A percentile compares a stretch with the other conserved stretches of the same genome.
Evolutionary conservation across 73 alveolate species (phyloP).

Genomic region (Tetrahymena malaccensis): DNA sequence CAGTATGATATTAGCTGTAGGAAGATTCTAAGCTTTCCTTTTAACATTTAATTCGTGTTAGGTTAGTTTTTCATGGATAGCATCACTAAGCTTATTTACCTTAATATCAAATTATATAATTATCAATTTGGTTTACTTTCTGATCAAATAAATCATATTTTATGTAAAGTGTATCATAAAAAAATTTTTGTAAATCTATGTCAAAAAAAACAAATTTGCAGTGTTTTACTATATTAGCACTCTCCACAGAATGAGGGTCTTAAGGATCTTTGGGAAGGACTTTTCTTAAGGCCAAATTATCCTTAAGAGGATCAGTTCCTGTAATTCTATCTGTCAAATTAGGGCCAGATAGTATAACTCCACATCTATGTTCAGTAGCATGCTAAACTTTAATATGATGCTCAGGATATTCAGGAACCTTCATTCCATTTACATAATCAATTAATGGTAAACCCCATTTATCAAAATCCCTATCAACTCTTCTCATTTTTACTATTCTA

Average conservation of each 20-base stretch:
- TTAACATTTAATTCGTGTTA: constrained; percentile 54
- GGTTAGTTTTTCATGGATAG: constrained; percentile 32
- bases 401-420: constrained; percentile 38
- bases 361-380: constrained; percentile 84
- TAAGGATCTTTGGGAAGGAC: constrained; percentile 27
- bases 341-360: constrained; percentile 62
- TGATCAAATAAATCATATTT: background rate
- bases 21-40: constrained; percentile 49
- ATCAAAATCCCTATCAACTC: constrained; percentile 69
- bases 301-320: constrained; percentile 75
- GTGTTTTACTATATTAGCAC: constrained; percentile 45
- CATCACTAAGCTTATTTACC: constrained; percentile 47
- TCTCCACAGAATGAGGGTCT: constrained; percentile 40
- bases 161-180: constrained; percentile 34
- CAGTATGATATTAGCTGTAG: constrained; percentile 54
- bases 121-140: background rate
- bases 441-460: constrained; percentile 71
- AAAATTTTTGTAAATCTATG: constrained; percentile 9
- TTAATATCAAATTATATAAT: background rate
- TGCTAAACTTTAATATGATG: constrained; percentile 44
- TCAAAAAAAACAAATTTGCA: constrained; percentile 8
- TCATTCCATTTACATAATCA: constrained; percentile 37
- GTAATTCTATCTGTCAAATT: constrained; percentile 53
- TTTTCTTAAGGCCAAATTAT: constrained; percentile 35
- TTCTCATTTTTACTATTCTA: constrained; percentile 58